A percentile compares a stretch with the other conserved stretches of the same genome.
Conservation (phyloP, 2,329 filamentous ascomycete genomes). For the Calonectria crousiana region DNA sequence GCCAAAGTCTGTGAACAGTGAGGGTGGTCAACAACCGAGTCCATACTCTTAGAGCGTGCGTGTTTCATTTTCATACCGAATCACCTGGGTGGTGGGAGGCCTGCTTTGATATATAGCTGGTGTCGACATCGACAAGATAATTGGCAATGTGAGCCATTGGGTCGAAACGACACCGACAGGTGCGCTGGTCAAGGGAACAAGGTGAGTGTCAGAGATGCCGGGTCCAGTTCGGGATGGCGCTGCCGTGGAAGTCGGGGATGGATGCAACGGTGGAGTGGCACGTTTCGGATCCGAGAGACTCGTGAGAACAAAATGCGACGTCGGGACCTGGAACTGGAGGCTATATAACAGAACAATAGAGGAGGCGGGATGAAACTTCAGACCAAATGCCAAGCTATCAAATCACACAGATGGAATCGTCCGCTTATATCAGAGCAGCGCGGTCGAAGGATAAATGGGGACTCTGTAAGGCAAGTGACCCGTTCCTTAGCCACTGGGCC, state of each 20-base stretch:
- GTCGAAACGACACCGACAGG: conserved; percentile 39
- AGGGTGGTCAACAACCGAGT: conserved; percentile 30
- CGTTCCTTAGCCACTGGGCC: conserved; percentile 37
- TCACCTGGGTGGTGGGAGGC: conserved; percentile 59
- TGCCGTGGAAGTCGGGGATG: conserved; percentile 37
- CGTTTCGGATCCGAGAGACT: conserved; percentile 43
- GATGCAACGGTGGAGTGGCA: conserved; percentile 36
- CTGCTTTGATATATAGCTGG: conserved; percentile 64
- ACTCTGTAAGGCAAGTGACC: conserved; percentile 19
- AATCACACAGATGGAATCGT: conserved; percentile 32
- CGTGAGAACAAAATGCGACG: conserved; percentile 32
- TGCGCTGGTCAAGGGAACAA: conserved; percentile 34
- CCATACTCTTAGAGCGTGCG: conserved; percentile 20
- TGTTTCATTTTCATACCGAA: conserved; percentile 52
- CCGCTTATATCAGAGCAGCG: conserved; percentile 38
- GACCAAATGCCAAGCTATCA: conserved; percentile 38
- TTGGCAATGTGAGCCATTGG: conserved; percentile 73
- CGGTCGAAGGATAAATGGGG: conserved; percentile 28
- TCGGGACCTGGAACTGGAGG: conserved; percentile 38
- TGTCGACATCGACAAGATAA: conserved; percentile 65
- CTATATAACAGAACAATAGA: conserved; percentile 45
- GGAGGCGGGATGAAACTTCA: conserved; percentile 41
- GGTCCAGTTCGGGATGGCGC: conserved; percentile 36
- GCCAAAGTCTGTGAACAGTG: conserved; percentile 36
- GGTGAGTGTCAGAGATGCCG: conserved; percentile 43